Base-by-base conservation (phyloP, 106 monocot genomes). In the Phalaenopsis equestris region DNA sequence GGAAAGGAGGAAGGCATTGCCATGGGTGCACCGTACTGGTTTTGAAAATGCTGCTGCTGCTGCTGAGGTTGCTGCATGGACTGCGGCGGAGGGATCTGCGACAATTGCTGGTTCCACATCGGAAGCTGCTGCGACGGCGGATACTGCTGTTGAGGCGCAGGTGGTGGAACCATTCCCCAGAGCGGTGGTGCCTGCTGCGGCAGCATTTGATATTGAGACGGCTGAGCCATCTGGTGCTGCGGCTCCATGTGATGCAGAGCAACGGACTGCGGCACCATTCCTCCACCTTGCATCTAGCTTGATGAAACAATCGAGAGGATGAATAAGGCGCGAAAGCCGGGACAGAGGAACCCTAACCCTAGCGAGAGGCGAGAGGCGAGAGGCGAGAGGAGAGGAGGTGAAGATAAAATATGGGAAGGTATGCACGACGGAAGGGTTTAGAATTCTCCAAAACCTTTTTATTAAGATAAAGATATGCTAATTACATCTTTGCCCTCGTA, bases 211-310 rank as follows among this genome's bases (percentile, higher is more conserved):
- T 87, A 87, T 72, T 90, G 90, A 52, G 85, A 56, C 10, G 45
- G 84, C 1, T 75, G 84, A 24, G 57, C 42, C 74, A 74, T 43
- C 74, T 43, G 86, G 4, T 73, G 81, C 77, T 85, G 83, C 73
- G 83, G 92, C 38, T 86, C 84, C 84, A 83, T 77, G 6, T 58
- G 74, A 0, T 82, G 64, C 10, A 84, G 84, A 16, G 67, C 80
- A 80, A 90, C 83, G 49, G 88, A 79, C n/a, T 81, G 83, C 21
- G 84, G 88, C 42, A 87, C 79, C 90, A 92, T 90, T n/a, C 87
- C 83, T 4, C 82, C 72, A 3, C 84, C 86, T 46, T 89, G 91
- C 93, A 91, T 91, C 91, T 30, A 87, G 90, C 79, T n/a, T 74
- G 42, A 17, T 9, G 14, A 30, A 30, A 30, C 30, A 30, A 30